Conservation (phyloP, 2,329 filamentous ascomycete genomes). For the Epichloe gansuensis region DNA sequence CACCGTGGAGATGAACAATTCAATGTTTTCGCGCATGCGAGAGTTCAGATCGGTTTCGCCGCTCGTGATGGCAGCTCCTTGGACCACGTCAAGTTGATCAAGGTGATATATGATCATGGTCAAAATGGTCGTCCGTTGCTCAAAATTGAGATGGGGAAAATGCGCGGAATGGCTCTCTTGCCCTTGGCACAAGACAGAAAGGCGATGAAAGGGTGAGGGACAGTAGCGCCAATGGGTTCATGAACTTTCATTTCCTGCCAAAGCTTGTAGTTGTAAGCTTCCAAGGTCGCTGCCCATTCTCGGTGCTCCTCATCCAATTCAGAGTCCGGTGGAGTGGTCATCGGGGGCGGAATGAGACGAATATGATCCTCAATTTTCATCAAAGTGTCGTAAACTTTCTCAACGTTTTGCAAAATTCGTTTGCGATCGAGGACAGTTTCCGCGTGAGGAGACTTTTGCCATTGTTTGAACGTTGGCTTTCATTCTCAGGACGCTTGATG, state of each 20-base stretch:
- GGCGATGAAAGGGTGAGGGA: constrained; percentile 86
- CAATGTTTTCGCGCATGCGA: constrained; percentile 78
- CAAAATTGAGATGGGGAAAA: constrained; percentile 85
- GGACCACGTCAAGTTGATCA: constrained; percentile 82
- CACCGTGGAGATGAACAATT: constrained; percentile 77
- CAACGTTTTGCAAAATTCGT: constrained; percentile 72
- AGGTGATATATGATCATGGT: constrained; percentile 94
- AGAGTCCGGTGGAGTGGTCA: constrained; percentile 45
- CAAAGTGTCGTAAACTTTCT: constrained; percentile 73
- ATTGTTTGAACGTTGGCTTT: constrained; percentile 39
- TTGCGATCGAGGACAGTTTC: constrained; percentile 61
- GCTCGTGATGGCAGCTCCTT: constrained; percentile 60
- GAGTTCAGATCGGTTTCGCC: constrained; percentile 63
- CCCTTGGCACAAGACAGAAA: constrained; percentile 92
- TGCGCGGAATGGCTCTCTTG: constrained; percentile 87
- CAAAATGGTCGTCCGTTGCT: constrained; percentile 87
- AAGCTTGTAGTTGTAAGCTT: constrained; percentile 63
- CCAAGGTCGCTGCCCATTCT: constrained; percentile 53
- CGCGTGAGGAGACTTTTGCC: constrained; percentile 28
- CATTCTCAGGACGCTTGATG: constrained; percentile 76
- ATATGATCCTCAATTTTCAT: constrained; percentile 95
- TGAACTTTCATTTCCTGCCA: constrained; percentile 87
- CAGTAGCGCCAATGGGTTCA: constrained; percentile 70
- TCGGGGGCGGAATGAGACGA: constrained; percentile 56
- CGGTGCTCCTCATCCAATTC: constrained; percentile 62